These are phyloP conservation scores for Exophiala mesophila DNA, from an alignment of 2,329 filamentous ascomycete genomes.

Conservation along the genomic window DNA sequence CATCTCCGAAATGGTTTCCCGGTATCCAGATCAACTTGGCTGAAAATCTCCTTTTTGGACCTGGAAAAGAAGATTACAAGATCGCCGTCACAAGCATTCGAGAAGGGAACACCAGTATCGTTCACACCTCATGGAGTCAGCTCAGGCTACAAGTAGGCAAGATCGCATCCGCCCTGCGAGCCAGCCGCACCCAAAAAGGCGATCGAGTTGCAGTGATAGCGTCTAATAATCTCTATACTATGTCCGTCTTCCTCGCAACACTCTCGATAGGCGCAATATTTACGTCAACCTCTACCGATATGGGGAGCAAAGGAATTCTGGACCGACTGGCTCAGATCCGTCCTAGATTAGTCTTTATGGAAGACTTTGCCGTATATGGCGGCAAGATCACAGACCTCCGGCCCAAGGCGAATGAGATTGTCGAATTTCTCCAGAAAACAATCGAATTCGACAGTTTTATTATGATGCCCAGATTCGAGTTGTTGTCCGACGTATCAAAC, in stretches of 20 bases:
- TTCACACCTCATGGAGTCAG: no score
- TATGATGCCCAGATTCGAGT: slow-evolving; percentile 60
- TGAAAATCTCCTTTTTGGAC: slow-evolving; percentile 77
- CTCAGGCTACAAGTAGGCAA: slow-evolving; percentile 55
- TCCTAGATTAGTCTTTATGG: slow-evolving; percentile 75
- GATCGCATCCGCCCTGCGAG: slow-evolving; percentile 61
- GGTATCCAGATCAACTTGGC: slow-evolving; percentile 70
- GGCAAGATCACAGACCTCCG: slow-evolving; percentile 54
- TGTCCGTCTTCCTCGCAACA: slow-evolving; percentile 36
- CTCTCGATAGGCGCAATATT: slow-evolving; percentile 69
- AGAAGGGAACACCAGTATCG: no score
- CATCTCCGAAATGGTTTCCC: slow-evolving; percentile 74
- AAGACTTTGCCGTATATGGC: slow-evolving; percentile 74
- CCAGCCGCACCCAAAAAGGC: slow-evolving; percentile 60
- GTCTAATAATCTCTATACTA: slow-evolving; percentile 4
- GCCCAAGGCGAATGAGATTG: not conserved
- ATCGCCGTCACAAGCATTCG: no score
- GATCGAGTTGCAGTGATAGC: slow-evolving; percentile 47
- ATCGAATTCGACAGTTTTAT: slow-evolving; percentile 58
- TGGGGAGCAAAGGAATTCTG: slow-evolving; percentile 71
- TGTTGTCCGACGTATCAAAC: no score
- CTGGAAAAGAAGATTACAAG: no score
- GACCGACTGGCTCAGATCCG: slow-evolving; percentile 69
- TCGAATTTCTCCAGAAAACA: not conserved
- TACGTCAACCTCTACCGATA: slow-evolving; percentile 71